Evolutionary conservation across 2,329 filamentous ascomycete species (phyloP).

Genomic region (Cladosporium sp.): DNA sequence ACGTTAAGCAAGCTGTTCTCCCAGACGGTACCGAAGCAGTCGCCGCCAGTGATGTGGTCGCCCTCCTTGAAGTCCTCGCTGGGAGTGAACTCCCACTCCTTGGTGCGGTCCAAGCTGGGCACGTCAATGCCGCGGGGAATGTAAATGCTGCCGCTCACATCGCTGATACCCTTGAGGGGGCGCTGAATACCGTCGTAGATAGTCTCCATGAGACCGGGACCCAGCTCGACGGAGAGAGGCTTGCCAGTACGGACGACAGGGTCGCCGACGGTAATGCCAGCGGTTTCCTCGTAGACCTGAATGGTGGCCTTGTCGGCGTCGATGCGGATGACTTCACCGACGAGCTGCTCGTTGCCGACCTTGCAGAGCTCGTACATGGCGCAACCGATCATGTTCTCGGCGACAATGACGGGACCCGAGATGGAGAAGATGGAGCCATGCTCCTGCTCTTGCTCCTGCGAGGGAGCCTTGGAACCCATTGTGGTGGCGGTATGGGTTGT

Average conservation of each 20-base stretch:
- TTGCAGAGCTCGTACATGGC: conserved; percentile 99
- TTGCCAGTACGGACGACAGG: conserved; percentile 88
- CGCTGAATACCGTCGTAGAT: conserved; percentile 99
- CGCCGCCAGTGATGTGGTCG: conserved; percentile 93
- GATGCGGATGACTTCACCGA: conserved; percentile 98
- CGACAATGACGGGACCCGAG: conserved; percentile 85
- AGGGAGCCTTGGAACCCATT: conserved; percentile 36
- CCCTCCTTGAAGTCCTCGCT: conserved; percentile 74
- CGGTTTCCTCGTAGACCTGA: conserved; percentile 98
- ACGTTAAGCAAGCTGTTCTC: conserved; percentile 94
- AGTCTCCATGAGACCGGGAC: conserved; percentile 94
- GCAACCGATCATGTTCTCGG: conserved; percentile 97
- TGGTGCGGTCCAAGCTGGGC: conserved; percentile 81
- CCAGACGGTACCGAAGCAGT: conserved; percentile 90
- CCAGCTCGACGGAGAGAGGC: conserved; percentile 94
- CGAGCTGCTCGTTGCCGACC: conserved; percentile 86
- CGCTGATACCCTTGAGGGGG: conserved; percentile 79
- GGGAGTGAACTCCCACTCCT: conserved; percentile 96
- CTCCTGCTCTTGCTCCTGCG: conserved; percentile 50
- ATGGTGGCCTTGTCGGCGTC: conserved; percentile 93
- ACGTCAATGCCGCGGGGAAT: conserved; percentile 91
- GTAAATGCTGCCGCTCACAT: conserved; percentile 81
- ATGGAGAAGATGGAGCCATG: conserved; percentile 68
- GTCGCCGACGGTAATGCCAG: conserved; percentile 92
- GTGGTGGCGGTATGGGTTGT: conserved; percentile 16